phyloP scores from a whole-genome alignment of 2,329 filamentous ascomycete genomes.

The Alternaria sp. region DNA sequence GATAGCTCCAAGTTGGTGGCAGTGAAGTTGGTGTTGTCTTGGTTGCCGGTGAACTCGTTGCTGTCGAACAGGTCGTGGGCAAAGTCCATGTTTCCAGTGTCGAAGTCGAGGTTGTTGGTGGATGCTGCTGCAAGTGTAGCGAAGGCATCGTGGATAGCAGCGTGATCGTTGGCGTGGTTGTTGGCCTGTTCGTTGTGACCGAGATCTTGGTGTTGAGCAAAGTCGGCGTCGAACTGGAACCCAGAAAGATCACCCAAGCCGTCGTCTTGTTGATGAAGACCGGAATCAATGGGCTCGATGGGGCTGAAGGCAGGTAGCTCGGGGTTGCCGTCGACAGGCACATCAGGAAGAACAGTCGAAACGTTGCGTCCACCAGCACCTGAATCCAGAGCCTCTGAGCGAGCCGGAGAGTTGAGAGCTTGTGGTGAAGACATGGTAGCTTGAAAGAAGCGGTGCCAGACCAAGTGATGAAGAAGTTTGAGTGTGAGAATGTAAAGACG shows the following conservation, averaged over 20 bases:
- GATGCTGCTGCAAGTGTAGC: not conserved
- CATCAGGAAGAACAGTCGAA: not conserved
- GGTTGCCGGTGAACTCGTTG: not conserved
- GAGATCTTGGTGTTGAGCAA: not conserved
- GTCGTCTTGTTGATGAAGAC: not conserved
- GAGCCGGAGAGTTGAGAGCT: not conserved
- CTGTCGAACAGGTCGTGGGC: not conserved
- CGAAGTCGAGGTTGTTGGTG: not conserved
- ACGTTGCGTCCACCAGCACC: not conserved
- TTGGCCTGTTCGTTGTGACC: not conserved
- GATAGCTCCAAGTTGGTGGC: not conserved
- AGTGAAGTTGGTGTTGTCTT: not conserved
- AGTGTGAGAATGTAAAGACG: not conserved
- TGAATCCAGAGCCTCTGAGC: not conserved
- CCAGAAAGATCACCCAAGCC: not conserved
- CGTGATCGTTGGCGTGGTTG: not conserved
- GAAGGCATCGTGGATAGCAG: not conserved
- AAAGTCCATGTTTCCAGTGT: not conserved
- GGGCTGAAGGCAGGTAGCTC: not conserved
- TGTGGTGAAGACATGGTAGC: not conserved
- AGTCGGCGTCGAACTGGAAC: not conserved
- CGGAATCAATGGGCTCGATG: not conserved
- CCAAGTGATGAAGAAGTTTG: not conserved
- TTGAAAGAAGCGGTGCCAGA: constrained; percentile 1
- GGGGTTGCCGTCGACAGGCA: not conserved